These are phyloP conservation scores for Chlamydomonas reinhardtii DNA, from an alignment of 163 green algal genomes.

Conservation along the genomic window DNA sequence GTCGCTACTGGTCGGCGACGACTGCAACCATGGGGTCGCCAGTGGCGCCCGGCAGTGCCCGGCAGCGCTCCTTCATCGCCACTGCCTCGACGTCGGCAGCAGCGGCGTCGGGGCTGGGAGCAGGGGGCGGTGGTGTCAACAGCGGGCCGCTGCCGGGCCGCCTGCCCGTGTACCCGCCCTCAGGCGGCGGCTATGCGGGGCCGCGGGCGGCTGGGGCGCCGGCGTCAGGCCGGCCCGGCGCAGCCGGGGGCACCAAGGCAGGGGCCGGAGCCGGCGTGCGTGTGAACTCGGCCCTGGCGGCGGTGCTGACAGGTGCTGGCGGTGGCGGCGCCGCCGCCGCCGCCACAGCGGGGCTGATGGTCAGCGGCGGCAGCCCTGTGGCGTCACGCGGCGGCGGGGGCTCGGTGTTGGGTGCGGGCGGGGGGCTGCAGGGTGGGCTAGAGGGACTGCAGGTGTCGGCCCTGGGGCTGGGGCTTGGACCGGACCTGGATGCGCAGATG, in stretches of 20 bases:
- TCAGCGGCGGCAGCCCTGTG: background rate
- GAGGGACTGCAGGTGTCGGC: constrained; percentile 28
- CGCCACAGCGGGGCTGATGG: too few species aligned
- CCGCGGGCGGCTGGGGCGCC: background rate
- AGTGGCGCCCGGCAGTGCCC: background rate
- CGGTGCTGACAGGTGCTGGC: too few species aligned
- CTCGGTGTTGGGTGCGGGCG: background rate
- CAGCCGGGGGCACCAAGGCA: background rate
- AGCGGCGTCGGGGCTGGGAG: background rate
- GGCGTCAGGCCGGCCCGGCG: background rate
- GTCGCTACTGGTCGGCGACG: constrained; percentile 1
- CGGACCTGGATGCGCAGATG: constrained; percentile 23
- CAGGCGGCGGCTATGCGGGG: background rate
- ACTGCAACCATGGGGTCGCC: background rate
- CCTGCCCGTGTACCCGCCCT: constrained; percentile 18
- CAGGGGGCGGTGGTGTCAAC: background rate
- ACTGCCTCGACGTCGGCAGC: background rate
- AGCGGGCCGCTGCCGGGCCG: background rate
- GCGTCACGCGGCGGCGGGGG: too few species aligned
- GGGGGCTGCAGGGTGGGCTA: constrained; percentile 2
- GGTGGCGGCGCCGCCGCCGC: too few species aligned
- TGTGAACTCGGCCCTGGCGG: background rate
- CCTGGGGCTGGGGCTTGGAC: background rate
- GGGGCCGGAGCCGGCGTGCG: background rate
- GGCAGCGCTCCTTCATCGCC: constrained; percentile 25